These are phyloP conservation scores for Leccinum longicurvipes DNA, from an alignment of 768 basidiomycete species.

Conservation along the genomic window DNA sequence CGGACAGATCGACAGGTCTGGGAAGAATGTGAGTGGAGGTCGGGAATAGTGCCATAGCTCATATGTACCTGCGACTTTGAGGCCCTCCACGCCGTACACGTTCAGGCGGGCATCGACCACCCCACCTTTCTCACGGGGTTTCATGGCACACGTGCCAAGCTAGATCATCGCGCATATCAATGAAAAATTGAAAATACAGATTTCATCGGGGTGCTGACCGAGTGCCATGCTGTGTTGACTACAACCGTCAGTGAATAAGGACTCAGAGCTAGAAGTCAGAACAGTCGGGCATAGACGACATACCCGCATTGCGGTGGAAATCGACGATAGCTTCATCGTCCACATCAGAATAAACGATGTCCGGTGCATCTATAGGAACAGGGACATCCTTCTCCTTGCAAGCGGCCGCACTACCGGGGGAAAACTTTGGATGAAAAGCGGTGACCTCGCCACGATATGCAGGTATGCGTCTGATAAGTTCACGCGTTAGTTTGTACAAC, in stretches of 20 bases:
- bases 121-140: conserved; percentile 20
- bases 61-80: conserved; percentile 17
- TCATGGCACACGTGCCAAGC: conserved; percentile 63
- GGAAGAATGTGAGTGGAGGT: neutral
- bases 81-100: conserved; percentile 9
- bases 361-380: conserved; percentile 1
- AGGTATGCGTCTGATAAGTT: conserved; percentile 53
- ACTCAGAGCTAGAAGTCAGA: neutral
- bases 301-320: neutral
- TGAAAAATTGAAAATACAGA: too few species aligned
- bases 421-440: conserved; percentile 29
- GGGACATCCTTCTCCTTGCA: conserved; percentile 20
- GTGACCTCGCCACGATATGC: conserved; percentile 21
- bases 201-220: neutral
- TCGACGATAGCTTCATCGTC: neutral
- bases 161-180: neutral
- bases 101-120: conserved; percentile 14
- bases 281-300: neutral
- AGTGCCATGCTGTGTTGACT: neutral
- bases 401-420: conserved; percentile 25
- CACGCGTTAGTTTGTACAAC: conserved; percentile 54
- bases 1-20: conserved; percentile 8
- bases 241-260: neutral
- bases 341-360: neutral
- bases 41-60: neutral